Percentiles rank a stretch among this genome's conserved stretches.
These are phyloP conservation scores for Talaromyces sp. DNA, from an alignment of 2,329 filamentous ascomycete genomes.

Conservation along the genomic window DNA sequence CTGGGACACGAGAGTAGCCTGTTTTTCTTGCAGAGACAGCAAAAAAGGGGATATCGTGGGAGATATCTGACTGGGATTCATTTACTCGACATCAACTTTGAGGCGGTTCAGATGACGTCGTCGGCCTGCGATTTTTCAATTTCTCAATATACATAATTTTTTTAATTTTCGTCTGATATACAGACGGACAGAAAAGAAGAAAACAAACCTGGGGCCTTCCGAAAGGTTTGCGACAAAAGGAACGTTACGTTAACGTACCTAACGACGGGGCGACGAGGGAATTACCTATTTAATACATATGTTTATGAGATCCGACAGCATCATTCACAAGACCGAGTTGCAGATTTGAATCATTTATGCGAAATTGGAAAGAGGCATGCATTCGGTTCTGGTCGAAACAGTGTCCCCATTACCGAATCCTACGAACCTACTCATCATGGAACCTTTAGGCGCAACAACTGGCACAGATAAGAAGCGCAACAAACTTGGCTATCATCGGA, in stretches of 20 bases:
- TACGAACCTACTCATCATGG: conserved; percentile 26
- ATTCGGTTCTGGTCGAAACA: conserved; percentile 31
- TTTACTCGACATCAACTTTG: neutral
- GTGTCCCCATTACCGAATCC: conserved; percentile 30
- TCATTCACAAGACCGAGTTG: neutral
- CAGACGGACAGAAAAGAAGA: neutral
- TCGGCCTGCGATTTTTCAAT: neutral
- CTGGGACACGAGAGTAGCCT: neutral
- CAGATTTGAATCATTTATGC: neutral
- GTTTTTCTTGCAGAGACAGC: neutral
- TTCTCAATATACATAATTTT: neutral
- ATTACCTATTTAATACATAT: neutral
- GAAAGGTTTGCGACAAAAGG: conserved; percentile 3
- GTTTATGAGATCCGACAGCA: neutral
- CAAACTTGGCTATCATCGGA: conserved; percentile 92
- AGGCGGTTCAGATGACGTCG: neutral
- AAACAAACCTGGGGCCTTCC: neutral
- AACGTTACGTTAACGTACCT: neutral
- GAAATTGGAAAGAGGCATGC: conserved; percentile 32
- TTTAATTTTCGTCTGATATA: conserved; percentile 6
- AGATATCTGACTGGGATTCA: neutral
- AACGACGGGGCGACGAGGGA: neutral
- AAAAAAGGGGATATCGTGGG: neutral
- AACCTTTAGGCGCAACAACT: conserved; percentile 25
- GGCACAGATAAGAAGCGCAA: conserved; percentile 68